Conservation (phyloP, 352 stramenopile genomes). For the Phytophthora fragariae region DNA sequence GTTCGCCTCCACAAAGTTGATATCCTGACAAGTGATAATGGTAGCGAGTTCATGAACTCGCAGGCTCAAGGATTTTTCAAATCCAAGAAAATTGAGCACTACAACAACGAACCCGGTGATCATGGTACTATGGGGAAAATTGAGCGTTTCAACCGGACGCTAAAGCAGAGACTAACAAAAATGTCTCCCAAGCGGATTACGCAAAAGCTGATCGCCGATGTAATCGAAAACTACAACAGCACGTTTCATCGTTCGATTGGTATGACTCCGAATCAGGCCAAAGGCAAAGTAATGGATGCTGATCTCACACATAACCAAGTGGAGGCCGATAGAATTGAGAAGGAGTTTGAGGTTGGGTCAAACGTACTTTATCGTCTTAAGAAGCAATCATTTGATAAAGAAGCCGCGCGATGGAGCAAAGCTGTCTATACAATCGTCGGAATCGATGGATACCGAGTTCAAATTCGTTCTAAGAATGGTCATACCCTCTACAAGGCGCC, state of each 20-base stretch:
- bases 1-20: too few species aligned
- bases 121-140: slow-evolving; percentile 54
- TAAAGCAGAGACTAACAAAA: slow-evolving; percentile 47
- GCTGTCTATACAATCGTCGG: slow-evolving; percentile 26
- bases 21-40: slow-evolving; percentile 46
- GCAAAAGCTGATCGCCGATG: slow-evolving; percentile 33
- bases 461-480: slow-evolving; percentile 43
- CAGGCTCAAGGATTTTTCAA: slow-evolving; percentile 38
- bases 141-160: slow-evolving; percentile 49
- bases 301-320: slow-evolving; percentile 3
- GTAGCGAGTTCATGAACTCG: slow-evolving; percentile 46
- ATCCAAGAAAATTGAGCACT: slow-evolving; percentile 44
- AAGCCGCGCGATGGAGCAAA: slow-evolving; percentile 35
- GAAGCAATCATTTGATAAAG: slow-evolving; percentile 37
- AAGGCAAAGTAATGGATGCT: slow-evolving; percentile 4
- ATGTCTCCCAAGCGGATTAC: slow-evolving; percentile 24
- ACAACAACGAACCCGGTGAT: slow-evolving; percentile 50
- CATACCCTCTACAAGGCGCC: slow-evolving; percentile 34
- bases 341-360: slow-evolving; percentile 15
- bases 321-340: slow-evolving; percentile 18
- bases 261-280: slow-evolving; percentile 34
- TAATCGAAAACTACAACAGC: slow-evolving; percentile 50
- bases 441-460: slow-evolving; percentile 33
- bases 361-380: slow-evolving; percentile 27
- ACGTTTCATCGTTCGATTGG: slow-evolving; percentile 37